Percentiles rank a stretch among this genome's conserved stretches.
Evolutionary conservation across 139 green algal species (phyloP).

Genomic region (Spirogloea muscicola): DNA sequence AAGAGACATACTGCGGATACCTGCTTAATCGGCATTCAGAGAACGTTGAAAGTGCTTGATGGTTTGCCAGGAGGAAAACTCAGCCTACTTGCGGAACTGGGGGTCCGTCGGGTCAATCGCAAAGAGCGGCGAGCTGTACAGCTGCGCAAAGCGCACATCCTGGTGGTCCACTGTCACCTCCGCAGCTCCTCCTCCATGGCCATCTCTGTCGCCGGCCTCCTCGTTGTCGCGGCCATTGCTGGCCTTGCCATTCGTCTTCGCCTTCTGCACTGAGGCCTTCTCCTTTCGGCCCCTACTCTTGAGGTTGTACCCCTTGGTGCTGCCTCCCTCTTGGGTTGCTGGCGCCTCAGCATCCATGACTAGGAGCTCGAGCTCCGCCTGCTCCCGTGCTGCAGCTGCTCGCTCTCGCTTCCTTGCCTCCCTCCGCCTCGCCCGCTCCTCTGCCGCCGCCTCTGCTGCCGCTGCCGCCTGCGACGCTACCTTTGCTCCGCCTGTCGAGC

Average conservation of each 20-base stretch:
- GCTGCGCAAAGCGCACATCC: constrained; percentile 71
- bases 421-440: constrained; percentile 32
- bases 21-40: no score
- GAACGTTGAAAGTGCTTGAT: no score
- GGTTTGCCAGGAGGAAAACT: not conserved
- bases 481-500: not conserved
- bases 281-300: constrained; percentile 10
- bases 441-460: constrained; percentile 6
- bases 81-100: constrained; percentile 55
- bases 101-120: constrained; percentile 90
- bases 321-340: not conserved
- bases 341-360: constrained; percentile 77
- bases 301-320: constrained; percentile 36
- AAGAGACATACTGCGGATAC: not conserved
- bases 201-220: constrained; percentile 17
- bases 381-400: constrained; percentile 30
- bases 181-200: not conserved
- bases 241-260: constrained; percentile 37
- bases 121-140: constrained; percentile 69
- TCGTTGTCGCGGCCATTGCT: constrained; percentile 12
- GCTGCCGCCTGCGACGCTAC: not conserved
- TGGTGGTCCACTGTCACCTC: constrained; percentile 50
- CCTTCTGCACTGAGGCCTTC: constrained; percentile 28
- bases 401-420: constrained; percentile 24
- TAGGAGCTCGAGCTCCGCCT: constrained; percentile 88